Evolutionary conservation across 352 stramenopile species (phyloP).

Genomic region (Peronosclerospora sorghi): DNA sequence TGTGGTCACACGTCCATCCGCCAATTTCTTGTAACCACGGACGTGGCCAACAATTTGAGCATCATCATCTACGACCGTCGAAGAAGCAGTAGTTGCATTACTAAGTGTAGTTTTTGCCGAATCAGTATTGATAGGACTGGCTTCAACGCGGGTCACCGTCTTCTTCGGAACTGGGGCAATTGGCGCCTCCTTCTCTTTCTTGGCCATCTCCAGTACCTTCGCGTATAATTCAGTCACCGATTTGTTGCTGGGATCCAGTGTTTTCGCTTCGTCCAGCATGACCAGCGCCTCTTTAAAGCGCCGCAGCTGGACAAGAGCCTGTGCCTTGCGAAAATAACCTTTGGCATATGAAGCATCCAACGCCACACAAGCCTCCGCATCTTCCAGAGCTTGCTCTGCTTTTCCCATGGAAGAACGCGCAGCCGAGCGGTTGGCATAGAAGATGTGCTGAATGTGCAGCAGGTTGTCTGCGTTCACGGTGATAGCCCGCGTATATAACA

Average conservation of each 20-base stretch:
- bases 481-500: constrained; percentile 94
- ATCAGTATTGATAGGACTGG: constrained; percentile 12
- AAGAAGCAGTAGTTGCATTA: neutral
- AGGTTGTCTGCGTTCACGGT: constrained; percentile 52
- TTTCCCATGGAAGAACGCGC: constrained; percentile 79
- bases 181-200: constrained; percentile 40
- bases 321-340: constrained; percentile 74
- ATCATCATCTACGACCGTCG: constrained; percentile 45
- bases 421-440: constrained; percentile 84
- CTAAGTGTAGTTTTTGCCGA: constrained; percentile 4
- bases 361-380: constrained; percentile 55
- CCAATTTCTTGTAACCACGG: constrained; percentile 93
- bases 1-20: constrained; percentile 95
- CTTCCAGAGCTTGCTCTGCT: constrained; percentile 39
- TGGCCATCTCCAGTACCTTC: constrained; percentile 49
- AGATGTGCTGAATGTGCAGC: constrained; percentile 67
- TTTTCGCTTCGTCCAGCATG: constrained; percentile 49
- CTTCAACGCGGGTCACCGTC: constrained; percentile 48
- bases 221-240: constrained; percentile 48
- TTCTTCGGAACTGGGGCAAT: constrained; percentile 26
- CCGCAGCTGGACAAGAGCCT: constrained; percentile 62
- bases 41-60: constrained; percentile 51
- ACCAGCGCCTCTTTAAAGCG: constrained; percentile 53
- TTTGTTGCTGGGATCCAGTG: constrained; percentile 64
- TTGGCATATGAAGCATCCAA: constrained; percentile 62